Percentiles rank a stretch among this genome's conserved stretches.
phyloP scores from a whole-genome alignment of 2,329 filamentous ascomycete species.

The Aspergillus ochraceus region DNA sequence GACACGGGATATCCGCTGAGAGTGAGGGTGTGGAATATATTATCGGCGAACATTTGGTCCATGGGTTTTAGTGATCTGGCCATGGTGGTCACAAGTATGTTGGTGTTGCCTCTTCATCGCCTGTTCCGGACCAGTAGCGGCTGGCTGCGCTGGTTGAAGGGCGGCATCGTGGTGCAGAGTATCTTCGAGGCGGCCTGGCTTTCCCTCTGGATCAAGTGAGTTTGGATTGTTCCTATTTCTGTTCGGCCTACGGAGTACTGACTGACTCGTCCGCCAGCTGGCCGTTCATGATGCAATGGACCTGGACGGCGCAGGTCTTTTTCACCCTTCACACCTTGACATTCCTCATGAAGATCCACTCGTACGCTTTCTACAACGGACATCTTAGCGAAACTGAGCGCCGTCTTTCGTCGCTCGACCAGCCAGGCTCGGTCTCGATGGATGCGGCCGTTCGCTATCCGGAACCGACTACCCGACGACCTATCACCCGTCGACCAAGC shows the following conservation, averaged over 20 bases:
- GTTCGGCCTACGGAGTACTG: neutral
- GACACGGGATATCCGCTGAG: conserved; percentile 87
- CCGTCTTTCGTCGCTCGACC: conserved; percentile 78
- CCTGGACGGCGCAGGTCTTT: conserved; percentile 97
- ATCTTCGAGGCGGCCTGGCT: conserved; percentile 79
- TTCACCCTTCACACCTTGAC: conserved; percentile 87
- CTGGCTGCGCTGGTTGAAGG: conserved; percentile 68
- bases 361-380: conserved; percentile 96
- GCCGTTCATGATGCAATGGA: conserved; percentile 85
- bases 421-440: conserved; percentile 63
- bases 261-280: conserved; percentile 49
- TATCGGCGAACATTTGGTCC: conserved; percentile 86
- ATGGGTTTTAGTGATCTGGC: conserved; percentile 77
- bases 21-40: conserved; percentile 82
- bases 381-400: conserved; percentile 86
- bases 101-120: conserved; percentile 73
- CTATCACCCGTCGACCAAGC: conserved; percentile 20
- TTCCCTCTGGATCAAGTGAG: conserved; percentile 70
- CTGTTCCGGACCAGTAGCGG: conserved; percentile 60
- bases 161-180: conserved; percentile 81
- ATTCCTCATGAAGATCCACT: conserved; percentile 98
- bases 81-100: conserved; percentile 76
- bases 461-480: conserved; percentile 45
- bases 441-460: conserved; percentile 76
- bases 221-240: conserved; percentile 8